Evolutionary conservation across 2,329 filamentous ascomycete genomes (phyloP).

Genomic region (Sporothrix humicola): DNA sequence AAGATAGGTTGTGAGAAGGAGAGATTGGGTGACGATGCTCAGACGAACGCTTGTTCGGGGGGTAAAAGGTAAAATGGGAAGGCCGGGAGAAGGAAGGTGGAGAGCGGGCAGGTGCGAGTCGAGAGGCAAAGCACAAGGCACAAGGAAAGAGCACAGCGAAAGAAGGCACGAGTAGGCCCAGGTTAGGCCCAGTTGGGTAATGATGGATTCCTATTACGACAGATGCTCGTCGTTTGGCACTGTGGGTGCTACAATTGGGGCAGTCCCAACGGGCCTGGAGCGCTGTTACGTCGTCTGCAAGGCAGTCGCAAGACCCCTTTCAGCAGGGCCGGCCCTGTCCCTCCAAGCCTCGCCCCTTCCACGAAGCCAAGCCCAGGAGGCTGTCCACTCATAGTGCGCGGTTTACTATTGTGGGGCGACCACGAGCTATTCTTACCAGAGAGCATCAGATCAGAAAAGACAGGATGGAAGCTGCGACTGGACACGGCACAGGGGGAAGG

Average conservation of each 20-base stretch:
- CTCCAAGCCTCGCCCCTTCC: neutral
- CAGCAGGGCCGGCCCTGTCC: neutral
- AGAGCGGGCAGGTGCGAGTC: constrained; percentile 23
- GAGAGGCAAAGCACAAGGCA: neutral
- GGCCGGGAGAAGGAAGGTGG: constrained; percentile 9
- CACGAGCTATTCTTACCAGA: neutral
- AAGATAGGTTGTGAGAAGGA: neutral
- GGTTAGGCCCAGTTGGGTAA: constrained; percentile 24
- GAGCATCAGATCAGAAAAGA: neutral
- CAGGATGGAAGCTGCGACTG: constrained; percentile 21
- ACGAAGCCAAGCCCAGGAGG: constrained; percentile 6
- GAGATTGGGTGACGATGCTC: constrained; percentile 3
- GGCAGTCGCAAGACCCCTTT: constrained; percentile 14
- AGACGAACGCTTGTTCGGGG: neutral
- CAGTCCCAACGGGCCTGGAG: neutral
- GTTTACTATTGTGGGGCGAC: constrained; percentile 14
- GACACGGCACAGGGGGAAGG: neutral
- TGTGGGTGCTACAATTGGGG: neutral
- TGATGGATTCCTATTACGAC: constrained; percentile 12
- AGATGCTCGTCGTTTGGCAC: neutral
- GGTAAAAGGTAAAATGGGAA: neutral
- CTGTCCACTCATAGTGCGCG: constrained; percentile 25
- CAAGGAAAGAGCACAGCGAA: too few species aligned
- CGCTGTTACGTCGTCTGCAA: constrained; percentile 11
- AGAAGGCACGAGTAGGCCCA: constrained; percentile 19